Evolutionary conservation across 2,329 filamentous ascomycete genomes (phyloP).

Genomic region (Penicillium corylophilum): DNA sequence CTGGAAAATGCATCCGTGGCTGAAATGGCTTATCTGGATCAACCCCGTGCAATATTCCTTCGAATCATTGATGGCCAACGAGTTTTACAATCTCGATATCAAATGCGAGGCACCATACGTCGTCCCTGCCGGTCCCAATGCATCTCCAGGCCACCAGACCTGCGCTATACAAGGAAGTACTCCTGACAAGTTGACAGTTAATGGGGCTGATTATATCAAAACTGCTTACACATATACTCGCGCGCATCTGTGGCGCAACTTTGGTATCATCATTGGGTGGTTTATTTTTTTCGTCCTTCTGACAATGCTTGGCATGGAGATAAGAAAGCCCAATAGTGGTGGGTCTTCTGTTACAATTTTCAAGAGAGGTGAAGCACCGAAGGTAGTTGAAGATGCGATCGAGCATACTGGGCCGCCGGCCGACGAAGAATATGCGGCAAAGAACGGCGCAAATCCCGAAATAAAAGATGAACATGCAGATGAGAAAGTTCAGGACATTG

Average conservation of each 20-base stretch:
- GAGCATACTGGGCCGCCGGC: conserved; percentile 44
- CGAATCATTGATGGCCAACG: conserved; percentile 67
- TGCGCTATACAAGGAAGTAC: conserved; percentile 59
- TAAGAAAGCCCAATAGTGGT: conserved; percentile 73
- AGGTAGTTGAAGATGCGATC: conserved; percentile 57
- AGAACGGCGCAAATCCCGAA: conserved; percentile 16
- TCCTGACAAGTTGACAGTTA: conserved; percentile 54
- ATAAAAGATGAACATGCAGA: conserved; percentile 17
- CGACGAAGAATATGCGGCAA: conserved; percentile 53
- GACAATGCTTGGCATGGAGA: conserved; percentile 76
- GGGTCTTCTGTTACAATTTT: conserved; percentile 81
- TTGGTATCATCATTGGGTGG: conserved; percentile 74
- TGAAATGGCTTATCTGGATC: conserved; percentile 64
- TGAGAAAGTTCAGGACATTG: conserved; percentile 50
- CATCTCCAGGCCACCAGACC: conserved; percentile 53
- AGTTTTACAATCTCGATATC: conserved; percentile 62
- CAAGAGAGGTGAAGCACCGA: conserved; percentile 64
- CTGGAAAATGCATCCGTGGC: conserved; percentile 62
- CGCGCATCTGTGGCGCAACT: conserved; percentile 67
- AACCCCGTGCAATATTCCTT: conserved; percentile 70
- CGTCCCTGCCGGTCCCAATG: conserved; percentile 54
- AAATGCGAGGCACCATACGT: conserved; percentile 57
- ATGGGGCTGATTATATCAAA: conserved; percentile 57
- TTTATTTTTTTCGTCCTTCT: conserved; percentile 72
- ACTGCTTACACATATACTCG: conserved; percentile 56